Conservation (phyloP, 2,329 filamentous ascomycete genomes). For the Aphanocladium album region DNA sequence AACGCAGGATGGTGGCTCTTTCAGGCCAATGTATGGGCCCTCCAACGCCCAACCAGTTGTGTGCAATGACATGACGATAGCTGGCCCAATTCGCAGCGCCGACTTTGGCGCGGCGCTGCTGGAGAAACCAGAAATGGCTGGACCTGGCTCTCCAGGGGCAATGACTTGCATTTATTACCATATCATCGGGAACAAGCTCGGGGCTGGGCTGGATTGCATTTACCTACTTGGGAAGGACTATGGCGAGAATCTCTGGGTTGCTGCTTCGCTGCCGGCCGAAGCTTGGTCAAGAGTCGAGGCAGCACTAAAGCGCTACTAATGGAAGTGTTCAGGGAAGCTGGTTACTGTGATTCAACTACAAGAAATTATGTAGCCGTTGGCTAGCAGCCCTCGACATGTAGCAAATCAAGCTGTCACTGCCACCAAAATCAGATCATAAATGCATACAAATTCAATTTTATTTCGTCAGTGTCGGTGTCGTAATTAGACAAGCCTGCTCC, state of each 20-base stretch:
- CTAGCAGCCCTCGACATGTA: too few relatives aligned
- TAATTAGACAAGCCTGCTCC: too few relatives aligned
- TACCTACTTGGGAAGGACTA: conserved; percentile 3
- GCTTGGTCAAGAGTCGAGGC: background rate
- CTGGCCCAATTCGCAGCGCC: background rate
- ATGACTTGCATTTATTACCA: conserved; percentile 8
- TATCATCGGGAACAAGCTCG: background rate
- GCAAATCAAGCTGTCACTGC: too few relatives aligned
- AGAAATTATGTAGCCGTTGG: too few relatives aligned
- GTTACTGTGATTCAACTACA: too few relatives aligned
- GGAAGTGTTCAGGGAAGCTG: too few relatives aligned
- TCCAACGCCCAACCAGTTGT: background rate
- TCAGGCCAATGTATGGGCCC: background rate
- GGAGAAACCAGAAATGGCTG: too few relatives aligned
- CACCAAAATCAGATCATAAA: too few relatives aligned
- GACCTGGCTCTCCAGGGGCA: background rate
- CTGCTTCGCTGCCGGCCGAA: background rate
- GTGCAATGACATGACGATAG: background rate
- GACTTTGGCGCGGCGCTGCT: background rate
- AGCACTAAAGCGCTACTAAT: background rate
- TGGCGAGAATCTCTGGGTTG: background rate
- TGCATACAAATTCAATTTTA: too few relatives aligned
- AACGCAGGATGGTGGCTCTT: background rate
- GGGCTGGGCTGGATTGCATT: background rate
- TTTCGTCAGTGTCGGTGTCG: too few relatives aligned